Base-by-base conservation (phyloP, 2,329 filamentous ascomycete species). In the Fusarium domesticum region DNA sequence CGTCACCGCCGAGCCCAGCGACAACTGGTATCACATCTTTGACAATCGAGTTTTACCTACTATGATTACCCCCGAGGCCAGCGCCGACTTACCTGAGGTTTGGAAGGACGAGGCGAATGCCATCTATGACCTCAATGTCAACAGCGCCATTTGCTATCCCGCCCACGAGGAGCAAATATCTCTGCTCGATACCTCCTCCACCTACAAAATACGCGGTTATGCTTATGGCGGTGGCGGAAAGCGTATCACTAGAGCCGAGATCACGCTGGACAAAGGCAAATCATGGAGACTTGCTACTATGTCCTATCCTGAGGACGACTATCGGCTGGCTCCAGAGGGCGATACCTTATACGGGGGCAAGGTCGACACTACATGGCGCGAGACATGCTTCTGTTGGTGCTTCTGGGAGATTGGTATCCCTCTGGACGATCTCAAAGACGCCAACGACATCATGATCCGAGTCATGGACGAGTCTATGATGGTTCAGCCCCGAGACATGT, bases 21-120 rank as follows among this genome's bases (percentile, higher is more conserved):
- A 92, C 51, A 96, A 95, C 61, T 95, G 89, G 89, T 96, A 96
- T 59, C 91, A 96, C 65, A 89, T 95, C 50, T 91, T 93, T 66
- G 91, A 96, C 64, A 96, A 96, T 63, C 76, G 89, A 46, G 89
- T 96, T 2, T 70, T 96, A 31, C 91, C 91, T 53, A 95, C 89
- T 0, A 91, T 84, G 77, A 76, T 96, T 14, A 85, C 84, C 10
- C 89, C 91, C 1, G 89, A 95, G 55, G 84, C 85, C 62, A 85
- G 87, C 46, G 83, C 84, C 2, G 80, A 85, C 50, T 74, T 90
- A 41, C 80, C 82, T 0, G 79, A 84, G 17, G 88, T 84, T 71
- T 96, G 91, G 91, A 84, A 74, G 58, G 91, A 96, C 62, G 90
- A 96, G 52, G 78, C 88, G 48, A 95, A 96, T 60, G 89, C 89